Evolutionary conservation across 441 rosid species (phyloP), one percentile per base, ranked within the genome.

Genomic region (Macaranga tanarius): DNA sequence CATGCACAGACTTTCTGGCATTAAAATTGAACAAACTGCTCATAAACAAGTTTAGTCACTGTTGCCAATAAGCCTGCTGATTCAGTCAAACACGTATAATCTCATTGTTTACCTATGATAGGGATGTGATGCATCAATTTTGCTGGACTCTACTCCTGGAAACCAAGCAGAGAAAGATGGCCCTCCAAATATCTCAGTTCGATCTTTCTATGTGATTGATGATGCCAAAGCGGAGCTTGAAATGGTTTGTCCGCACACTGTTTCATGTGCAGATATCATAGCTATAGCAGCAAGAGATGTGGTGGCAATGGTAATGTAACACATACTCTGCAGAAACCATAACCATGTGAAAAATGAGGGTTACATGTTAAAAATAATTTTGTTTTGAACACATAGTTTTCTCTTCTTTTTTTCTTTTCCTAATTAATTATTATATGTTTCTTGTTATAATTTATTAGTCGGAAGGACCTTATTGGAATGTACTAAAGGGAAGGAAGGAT

Each of bases 41-140:
- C n/a, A n/a, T n/a, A n/a, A 40, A 69, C 55, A 54, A 57, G 64
- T 44, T 57, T 20, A n/a, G 42, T 22, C 42, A 23, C 47, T 17
- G 13, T 26, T 44, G 31, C 23, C 11, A 15, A 54, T 25, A 42
- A 17, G 31, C 16, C 54, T 10, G 55, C 45, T 23, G 40, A 72
- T 51, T 55, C 31, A 69, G 22, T 6, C 19, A 54, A 15, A 44
- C 26, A 62, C 13, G 20, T n/a, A 9, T 52, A 11, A 20, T 54
- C 47, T 65, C 40, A 42, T 34, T 45, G 6, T 55, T 59, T 23
- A 23, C 31, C 52, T 60, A 25, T 69, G 59, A 64, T 55, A 90
- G 96, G 97, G 94, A 71, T 92, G 96, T 57, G 96, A 92, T 70
- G 93, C 92, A 7, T 92, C 97, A 0, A 72, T 90, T 74, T 73